These are phyloP conservation scores for Cryptococcus sp. DNA, from an alignment of 1,284 basidiomycete genomes.

Conservation along the genomic window DNA sequence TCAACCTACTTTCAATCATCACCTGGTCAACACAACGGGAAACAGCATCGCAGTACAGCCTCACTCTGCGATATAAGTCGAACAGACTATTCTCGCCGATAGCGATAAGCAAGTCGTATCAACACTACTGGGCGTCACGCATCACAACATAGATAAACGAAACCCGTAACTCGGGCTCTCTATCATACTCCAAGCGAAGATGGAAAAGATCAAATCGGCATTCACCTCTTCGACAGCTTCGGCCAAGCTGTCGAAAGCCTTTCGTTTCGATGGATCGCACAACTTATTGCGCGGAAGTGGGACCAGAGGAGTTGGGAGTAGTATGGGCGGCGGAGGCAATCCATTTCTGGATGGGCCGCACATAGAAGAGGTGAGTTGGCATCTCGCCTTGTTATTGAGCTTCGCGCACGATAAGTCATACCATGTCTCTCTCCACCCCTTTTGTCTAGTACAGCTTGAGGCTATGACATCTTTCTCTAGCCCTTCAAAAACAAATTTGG, in stretches of 20 bases:
- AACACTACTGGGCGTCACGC: too few species aligned
- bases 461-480: too few species aligned
- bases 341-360: slow-evolving; percentile 39
- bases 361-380: slow-evolving; percentile 32
- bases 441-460: too few species aligned
- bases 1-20: too few species aligned
- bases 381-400: background rate
- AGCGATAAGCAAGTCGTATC: background rate
- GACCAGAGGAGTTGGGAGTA: slow-evolving; percentile 3
- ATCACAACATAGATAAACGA: too few species aligned
- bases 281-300: slow-evolving; percentile 23
- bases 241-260: slow-evolving; percentile 35
- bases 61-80: too few species aligned
- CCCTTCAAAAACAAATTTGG: too few species aligned
- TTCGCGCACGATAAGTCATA: too few species aligned
- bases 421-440: too few species aligned
- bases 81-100: background rate
- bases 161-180: too few species aligned
- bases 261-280: slow-evolving; percentile 27
- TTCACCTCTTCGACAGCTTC: slow-evolving; percentile 16
- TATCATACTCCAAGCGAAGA: slow-evolving; percentile 8
- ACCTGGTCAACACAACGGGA: too few species aligned
- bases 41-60: too few species aligned
- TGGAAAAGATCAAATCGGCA: slow-evolving; percentile 36
- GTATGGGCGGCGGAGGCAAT: slow-evolving; percentile 14